These are phyloP conservation scores for Fusarium sulawesiense DNA, from an alignment of 2,329 filamentous ascomycete species.

Conservation along the genomic window DNA sequence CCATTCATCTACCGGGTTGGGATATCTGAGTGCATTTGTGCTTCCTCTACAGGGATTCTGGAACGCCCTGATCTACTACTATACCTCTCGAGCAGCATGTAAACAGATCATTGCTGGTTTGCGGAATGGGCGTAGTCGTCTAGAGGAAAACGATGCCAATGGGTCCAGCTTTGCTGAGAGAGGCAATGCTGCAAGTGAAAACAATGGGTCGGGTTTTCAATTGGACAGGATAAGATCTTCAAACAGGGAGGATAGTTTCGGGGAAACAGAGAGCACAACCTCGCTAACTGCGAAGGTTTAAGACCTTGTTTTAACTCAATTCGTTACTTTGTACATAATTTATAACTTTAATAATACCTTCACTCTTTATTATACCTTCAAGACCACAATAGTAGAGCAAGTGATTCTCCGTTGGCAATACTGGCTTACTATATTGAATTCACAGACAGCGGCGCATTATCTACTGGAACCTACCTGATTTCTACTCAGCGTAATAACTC, in stretches of 20 bases:
- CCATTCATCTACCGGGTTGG: background rate
- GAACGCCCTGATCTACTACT: slow-evolving; percentile 22
- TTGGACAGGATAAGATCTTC: background rate
- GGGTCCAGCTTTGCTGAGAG: slow-evolving; percentile 13
- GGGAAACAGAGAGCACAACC: background rate
- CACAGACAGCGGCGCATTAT: too few species aligned
- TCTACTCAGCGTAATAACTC: too few species aligned
- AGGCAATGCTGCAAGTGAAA: background rate
- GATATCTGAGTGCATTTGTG: slow-evolving; percentile 5
- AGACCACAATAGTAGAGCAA: too few species aligned
- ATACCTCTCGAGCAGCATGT: slow-evolving; percentile 11
- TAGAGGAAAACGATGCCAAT: background rate
- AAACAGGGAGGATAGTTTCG: background rate
- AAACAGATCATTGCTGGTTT: background rate
- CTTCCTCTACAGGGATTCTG: slow-evolving; percentile 12
- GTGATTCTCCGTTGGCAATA: too few species aligned
- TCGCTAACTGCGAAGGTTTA: background rate
- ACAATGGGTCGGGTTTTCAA: background rate
- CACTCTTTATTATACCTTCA: too few species aligned
- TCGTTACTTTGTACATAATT: background rate
- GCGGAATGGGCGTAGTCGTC: too few species aligned
- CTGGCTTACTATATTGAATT: too few species aligned
- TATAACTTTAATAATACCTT: background rate
- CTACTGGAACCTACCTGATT: too few species aligned
- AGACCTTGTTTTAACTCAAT: background rate